Percentiles rank a stretch among this genome's conserved stretches.
phyloP scores from a whole-genome alignment of 371 early-diverging fungal species.

The Batrachochytrium dendrobatidis region DNA sequence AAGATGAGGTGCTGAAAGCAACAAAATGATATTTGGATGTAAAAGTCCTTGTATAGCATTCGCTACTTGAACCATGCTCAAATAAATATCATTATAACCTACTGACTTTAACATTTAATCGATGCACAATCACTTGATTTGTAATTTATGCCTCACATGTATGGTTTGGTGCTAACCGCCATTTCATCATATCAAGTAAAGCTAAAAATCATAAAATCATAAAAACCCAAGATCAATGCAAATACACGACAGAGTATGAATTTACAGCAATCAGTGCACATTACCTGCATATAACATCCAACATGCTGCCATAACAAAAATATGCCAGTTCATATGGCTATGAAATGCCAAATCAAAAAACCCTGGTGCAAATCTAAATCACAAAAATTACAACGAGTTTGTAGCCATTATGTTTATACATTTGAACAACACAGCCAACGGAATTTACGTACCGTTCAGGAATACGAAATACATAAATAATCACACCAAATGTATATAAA shows the following conservation, averaged over 20 bases:
- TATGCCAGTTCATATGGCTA: constrained; percentile 77
- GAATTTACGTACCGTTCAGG: constrained; percentile 48
- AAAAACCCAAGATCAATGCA: no score
- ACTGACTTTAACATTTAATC: no score
- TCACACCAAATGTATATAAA: constrained; percentile 19
- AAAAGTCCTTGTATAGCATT: no score
- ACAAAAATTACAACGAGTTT: constrained; percentile 9
- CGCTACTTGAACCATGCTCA: no score
- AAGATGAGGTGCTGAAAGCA: no score
- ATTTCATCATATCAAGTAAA: constrained; percentile 7
- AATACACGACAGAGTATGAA: background rate
- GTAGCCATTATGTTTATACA: background rate
- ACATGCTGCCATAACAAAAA: constrained; percentile 42
- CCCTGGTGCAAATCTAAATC: constrained; percentile 45
- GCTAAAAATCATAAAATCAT: background rate
- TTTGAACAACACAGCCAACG: background rate
- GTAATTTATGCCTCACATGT: background rate
- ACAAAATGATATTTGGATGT: no score
- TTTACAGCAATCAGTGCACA: background rate
- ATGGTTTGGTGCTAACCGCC: constrained; percentile 3
- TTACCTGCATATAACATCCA: constrained; percentile 11
- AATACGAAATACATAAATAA: constrained; percentile 59
- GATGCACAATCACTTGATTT: no score
- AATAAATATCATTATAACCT: no score
- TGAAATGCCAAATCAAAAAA: constrained; percentile 64